phyloP scores from a whole-genome alignment of 768 basidiomycete species.

The Leccinum uliginosum region DNA sequence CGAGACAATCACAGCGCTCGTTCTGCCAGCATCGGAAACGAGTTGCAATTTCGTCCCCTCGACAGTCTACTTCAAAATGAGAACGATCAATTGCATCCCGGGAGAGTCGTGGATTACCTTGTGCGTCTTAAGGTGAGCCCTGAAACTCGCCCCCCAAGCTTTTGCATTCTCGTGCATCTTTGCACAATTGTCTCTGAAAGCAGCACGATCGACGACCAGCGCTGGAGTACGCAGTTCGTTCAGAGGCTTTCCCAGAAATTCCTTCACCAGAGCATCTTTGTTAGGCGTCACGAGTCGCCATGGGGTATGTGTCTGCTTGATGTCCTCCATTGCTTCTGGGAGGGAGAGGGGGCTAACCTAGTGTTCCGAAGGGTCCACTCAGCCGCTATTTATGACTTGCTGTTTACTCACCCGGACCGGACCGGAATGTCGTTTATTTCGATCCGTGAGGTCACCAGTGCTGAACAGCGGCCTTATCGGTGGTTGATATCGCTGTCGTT shows the following conservation, averaged over 20 bases:
- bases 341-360: not conserved
- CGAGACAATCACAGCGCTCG: conserved; percentile 70
- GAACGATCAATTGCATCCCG: not conserved
- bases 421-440: conserved; percentile 6
- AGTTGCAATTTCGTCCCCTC: conserved; percentile 76
- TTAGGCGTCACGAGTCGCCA: conserved; percentile 37
- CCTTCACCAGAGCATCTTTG: conserved; percentile 46
- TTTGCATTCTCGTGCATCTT: conserved; percentile 65
- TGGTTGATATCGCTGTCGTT: not conserved
- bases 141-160: conserved; percentile 65
- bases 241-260: conserved; percentile 57
- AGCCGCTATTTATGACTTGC: conserved; percentile 2
- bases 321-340: conserved; percentile 17
- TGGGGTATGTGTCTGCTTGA: conserved; percentile 46
- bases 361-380: not conserved
- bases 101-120: conserved; percentile 45
- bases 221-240: conserved; percentile 69
- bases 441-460: not conserved
- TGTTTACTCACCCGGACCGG: not conserved
- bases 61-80: conserved; percentile 45
- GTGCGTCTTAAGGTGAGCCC: conserved; percentile 84
- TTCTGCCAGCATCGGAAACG: conserved; percentile 46
- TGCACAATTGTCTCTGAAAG: conserved; percentile 71
- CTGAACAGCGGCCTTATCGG: not conserved
- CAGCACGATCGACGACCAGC: conserved; percentile 66